Conservation (phyloP, 2,329 filamentous ascomycete genomes). For the Monilinia polystroma region DNA sequence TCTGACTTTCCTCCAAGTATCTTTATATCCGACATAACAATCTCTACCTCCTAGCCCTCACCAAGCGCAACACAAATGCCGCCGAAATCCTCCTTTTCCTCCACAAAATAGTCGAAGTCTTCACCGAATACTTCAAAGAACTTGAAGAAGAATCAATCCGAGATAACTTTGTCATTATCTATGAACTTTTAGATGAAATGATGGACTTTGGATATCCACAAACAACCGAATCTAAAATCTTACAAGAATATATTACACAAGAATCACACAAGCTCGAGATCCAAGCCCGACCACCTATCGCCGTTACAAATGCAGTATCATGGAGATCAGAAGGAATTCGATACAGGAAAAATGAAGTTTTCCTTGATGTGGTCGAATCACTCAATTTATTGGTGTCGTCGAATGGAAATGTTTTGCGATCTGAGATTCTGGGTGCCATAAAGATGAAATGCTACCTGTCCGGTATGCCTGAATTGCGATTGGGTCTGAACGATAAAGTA, state of each 20-base stretch:
- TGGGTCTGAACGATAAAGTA: conserved; percentile 97
- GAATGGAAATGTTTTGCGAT: conserved; percentile 91
- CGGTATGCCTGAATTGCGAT: conserved; percentile 92
- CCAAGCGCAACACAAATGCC: conserved; percentile 98
- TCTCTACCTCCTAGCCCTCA: conserved; percentile 94
- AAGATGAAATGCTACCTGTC: conserved; percentile 99
- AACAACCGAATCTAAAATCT: conserved; percentile 96
- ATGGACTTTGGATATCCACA: conserved; percentile 99
- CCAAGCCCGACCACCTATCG: conserved; percentile 92
- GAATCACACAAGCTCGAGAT: conserved; percentile 98
- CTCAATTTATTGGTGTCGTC: conserved; percentile 93
- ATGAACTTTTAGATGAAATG: conserved; percentile 98
- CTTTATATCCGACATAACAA: conserved; percentile 99
- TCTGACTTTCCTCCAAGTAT: conserved; percentile 58
- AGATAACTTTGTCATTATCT: conserved; percentile 99
- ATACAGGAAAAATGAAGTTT: conserved; percentile 99
- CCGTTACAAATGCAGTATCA: conserved; percentile 95
- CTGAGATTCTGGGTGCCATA: conserved; percentile 92
- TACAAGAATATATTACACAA: conserved; percentile 99
- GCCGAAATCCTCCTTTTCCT: conserved; percentile 97
- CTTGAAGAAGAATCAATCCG: conserved; percentile 97
- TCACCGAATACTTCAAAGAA: conserved; percentile 99
- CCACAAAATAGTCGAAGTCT: conserved; percentile 97
- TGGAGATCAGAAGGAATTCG: conserved; percentile 98
- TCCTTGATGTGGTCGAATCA: conserved; percentile 94